A percentile compares a stretch with the other conserved stretches of the same genome.
phyloP scores from a whole-genome alignment of 306 rosid species.

The Pterocarpus santalinus region DNA sequence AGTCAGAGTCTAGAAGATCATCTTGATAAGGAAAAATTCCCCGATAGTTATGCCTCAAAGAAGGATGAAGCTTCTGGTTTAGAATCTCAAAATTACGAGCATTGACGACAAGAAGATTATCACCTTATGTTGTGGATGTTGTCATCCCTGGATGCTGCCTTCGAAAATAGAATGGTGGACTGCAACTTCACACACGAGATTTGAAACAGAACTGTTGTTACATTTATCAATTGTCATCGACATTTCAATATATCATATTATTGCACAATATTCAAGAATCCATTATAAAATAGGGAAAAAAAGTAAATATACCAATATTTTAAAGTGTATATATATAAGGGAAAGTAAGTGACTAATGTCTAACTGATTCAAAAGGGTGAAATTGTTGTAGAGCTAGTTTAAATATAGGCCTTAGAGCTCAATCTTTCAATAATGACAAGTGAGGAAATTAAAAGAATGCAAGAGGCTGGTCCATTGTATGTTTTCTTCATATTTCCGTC shows the following conservation, averaged over 20 bases:
- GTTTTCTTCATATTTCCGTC: conserved; percentile 51
- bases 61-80: too few species aligned
- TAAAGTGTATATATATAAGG: not conserved
- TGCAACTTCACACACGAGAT: too few species aligned
- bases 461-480: conserved; percentile 57
- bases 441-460: conserved; percentile 45
- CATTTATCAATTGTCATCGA: not conserved
- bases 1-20: too few species aligned
- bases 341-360: not conserved
- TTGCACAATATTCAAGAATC: not conserved
- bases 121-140: too few species aligned
- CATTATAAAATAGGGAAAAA: not conserved
- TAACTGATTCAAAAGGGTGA: too few species aligned
- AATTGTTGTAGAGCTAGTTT: conserved; percentile 24
- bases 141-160: too few species aligned
- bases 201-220: too few species aligned
- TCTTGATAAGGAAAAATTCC: too few species aligned
- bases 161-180: too few species aligned
- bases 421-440: conserved; percentile 54
- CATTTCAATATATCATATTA: conserved; percentile 4
- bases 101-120: too few species aligned
- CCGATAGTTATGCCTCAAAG: too few species aligned
- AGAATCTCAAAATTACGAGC: too few species aligned
- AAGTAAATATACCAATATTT: not conserved
- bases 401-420: conserved; percentile 44